These are phyloP conservation scores for Thalassiosira mediterranea DNA, from an alignment of 352 stramenopile genomes.

Conservation along the genomic window DNA sequence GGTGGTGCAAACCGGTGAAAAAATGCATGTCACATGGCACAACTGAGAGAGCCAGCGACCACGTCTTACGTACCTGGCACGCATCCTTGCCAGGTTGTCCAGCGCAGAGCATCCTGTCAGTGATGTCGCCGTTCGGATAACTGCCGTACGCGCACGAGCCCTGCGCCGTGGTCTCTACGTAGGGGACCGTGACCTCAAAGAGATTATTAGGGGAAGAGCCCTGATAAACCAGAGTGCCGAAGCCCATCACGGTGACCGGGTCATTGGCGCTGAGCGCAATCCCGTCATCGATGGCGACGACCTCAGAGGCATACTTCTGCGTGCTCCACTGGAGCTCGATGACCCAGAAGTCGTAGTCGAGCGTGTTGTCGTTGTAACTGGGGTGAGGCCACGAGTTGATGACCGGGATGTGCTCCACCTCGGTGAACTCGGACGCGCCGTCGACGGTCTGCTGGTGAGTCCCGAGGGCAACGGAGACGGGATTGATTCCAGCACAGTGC, in stretches of 20 bases:
- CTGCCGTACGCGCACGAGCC: slow-evolving; percentile 4
- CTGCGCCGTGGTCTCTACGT: slow-evolving; percentile 19
- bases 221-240: slow-evolving; percentile 23
- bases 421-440: too few species aligned
- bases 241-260: slow-evolving; percentile 45
- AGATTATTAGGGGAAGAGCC: slow-evolving; percentile 25
- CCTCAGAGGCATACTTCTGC: background rate
- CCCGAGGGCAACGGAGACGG: background rate
- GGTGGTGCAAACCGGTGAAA: background rate
- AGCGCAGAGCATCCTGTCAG: slow-evolving; percentile 62
- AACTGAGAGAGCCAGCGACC: background rate
- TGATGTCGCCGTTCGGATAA: slow-evolving; percentile 49
- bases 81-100: slow-evolving; percentile 43
- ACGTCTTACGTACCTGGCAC: slow-evolving; percentile 30
- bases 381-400: too few species aligned
- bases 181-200: slow-evolving; percentile 40
- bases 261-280: background rate
- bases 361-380: too few species aligned
- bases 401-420: too few species aligned
- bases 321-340: background rate
- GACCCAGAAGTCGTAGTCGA: slow-evolving; percentile 18
- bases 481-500: background rate
- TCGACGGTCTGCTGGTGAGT: too few species aligned
- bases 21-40: background rate
- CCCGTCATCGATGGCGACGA: slow-evolving; percentile 2